Evolutionary conservation across 768 basidiomycete species (phyloP).

Genomic region (Lentinula raphanica): DNA sequence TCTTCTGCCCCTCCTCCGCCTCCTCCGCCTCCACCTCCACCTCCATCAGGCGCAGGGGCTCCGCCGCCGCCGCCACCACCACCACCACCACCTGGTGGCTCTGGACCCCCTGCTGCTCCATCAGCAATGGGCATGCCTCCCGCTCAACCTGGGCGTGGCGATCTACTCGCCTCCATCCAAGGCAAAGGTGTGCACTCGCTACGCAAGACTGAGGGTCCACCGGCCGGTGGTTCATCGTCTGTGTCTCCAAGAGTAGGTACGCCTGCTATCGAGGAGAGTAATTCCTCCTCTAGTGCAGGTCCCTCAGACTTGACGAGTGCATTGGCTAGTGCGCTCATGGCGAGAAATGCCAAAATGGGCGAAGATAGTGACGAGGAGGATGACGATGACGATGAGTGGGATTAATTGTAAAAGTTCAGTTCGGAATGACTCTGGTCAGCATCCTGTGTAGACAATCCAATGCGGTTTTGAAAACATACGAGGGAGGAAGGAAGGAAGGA

Average conservation of each 20-base stretch:
- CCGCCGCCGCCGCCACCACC: conserved; percentile 44
- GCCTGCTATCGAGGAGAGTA: conserved; percentile 33
- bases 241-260: conserved; percentile 30
- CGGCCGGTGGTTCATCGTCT: conserved; percentile 22
- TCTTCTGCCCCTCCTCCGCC: conserved; percentile 24
- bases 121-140: conserved; percentile 35
- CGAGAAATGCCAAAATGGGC: conserved; percentile 82
- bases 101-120: conserved; percentile 33
- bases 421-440: no score
- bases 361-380: conserved; percentile 82
- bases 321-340: conserved; percentile 75
- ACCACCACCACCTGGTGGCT: conserved; percentile 31
- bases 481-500: no score
- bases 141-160: conserved; percentile 54
- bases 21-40: conserved; percentile 41
- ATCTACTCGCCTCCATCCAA: conserved; percentile 76
- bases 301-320: conserved; percentile 71
- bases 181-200: conserved; percentile 72
- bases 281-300: conserved; percentile 28
- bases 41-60: conserved; percentile 20
- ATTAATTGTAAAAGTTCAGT: conserved; percentile 8
- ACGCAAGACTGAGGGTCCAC: conserved; percentile 48
- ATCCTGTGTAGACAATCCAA: no score
- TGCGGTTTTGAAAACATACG: no score
- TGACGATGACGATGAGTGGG: conserved; percentile 67